Evolutionary conservation across 345 rosid species (phyloP).

Genomic region (Noccaea caerulescens): DNA sequence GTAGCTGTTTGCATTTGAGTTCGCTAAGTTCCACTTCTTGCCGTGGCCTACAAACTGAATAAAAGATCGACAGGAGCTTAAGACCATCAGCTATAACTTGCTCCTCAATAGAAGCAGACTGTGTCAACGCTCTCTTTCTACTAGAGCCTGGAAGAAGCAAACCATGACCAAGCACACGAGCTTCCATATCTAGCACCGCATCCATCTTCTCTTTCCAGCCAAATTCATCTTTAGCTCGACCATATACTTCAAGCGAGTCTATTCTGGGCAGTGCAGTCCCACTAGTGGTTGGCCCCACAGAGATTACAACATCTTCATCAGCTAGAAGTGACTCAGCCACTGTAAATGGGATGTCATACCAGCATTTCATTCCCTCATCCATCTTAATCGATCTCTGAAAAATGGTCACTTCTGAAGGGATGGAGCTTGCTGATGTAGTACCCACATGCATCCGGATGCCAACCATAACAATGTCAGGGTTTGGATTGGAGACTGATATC

Average conservation of each 20-base stretch:
- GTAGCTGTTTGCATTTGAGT: slow-evolving; percentile 78
- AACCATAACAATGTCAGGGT: slow-evolving; percentile 96
- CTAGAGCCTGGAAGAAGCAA: slow-evolving; percentile 65
- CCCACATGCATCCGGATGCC: slow-evolving; percentile 97
- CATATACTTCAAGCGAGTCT: slow-evolving; percentile 93
- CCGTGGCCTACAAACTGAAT: slow-evolving; percentile 57
- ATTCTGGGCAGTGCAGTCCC: slow-evolving; percentile 85
- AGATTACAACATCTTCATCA: slow-evolving; percentile 86
- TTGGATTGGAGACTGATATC: slow-evolving; percentile 90
- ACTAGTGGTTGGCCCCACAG: slow-evolving; percentile 84
- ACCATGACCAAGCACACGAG: slow-evolving; percentile 86
- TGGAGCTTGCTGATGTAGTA: slow-evolving; percentile 80
- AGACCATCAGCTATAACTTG: slow-evolving; percentile 94
- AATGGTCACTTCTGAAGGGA: slow-evolving; percentile 84
- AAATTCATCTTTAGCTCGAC: slow-evolving; percentile 97
- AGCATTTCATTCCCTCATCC: slow-evolving; percentile 93
- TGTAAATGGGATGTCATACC: slow-evolving; percentile 98
- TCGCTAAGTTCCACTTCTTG: slow-evolving; percentile 62
- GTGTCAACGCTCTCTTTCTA: slow-evolving; percentile 67
- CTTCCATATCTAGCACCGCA: slow-evolving; percentile 89
- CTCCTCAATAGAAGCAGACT: slow-evolving; percentile 77
- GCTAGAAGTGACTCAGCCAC: slow-evolving; percentile 97
- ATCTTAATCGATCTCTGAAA: slow-evolving; percentile 92
- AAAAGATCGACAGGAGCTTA: slow-evolving; percentile 74
- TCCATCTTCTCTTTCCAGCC: slow-evolving; percentile 99